Conservation (phyloP, 202 grass and related monocot species). For the Saccharum hybrid region DNA sequence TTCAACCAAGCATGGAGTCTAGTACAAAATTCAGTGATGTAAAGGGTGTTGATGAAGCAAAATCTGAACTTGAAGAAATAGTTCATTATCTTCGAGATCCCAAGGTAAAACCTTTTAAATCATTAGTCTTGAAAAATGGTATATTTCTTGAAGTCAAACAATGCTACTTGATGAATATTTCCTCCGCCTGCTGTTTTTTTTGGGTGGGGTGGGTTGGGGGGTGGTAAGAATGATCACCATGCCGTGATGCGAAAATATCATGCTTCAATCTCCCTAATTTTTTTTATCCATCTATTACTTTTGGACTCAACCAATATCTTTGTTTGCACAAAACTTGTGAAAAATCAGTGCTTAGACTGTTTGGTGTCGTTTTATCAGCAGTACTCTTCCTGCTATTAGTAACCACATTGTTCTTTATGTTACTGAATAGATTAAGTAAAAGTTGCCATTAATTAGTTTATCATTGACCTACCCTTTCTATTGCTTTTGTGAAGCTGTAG, state of each 20-base stretch:
- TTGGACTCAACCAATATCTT: conserved; percentile 15
- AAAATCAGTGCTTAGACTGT: neutral
- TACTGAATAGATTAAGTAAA: neutral
- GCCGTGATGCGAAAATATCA: conserved; percentile 12
- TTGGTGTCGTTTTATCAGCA: neutral
- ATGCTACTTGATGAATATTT: neutral
- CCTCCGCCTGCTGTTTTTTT: neutral
- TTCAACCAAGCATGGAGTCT: conserved; percentile 92
- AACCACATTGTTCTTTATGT: conserved; percentile 16
- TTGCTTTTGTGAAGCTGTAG: conserved; percentile 15
- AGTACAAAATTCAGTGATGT: conserved; percentile 98
- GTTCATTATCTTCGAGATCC: conserved; percentile 97
- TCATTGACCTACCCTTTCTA: neutral
- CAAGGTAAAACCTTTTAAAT: conserved; percentile 57
- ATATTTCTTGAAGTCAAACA: conserved; percentile 5
- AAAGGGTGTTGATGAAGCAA: conserved; percentile 98
- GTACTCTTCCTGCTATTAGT: neutral
- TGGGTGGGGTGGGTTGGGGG: no score
- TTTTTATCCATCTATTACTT: neutral
- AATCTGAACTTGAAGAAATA: conserved; percentile 97
- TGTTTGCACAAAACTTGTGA: conserved; percentile 23
- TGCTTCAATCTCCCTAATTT: neutral
- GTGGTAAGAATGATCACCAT: no score
- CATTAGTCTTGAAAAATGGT: neutral
- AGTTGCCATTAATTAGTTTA: neutral